Base-by-base conservation (phyloP, 2,329 filamentous ascomycete genomes). In the Aspergillus sp. region DNA sequence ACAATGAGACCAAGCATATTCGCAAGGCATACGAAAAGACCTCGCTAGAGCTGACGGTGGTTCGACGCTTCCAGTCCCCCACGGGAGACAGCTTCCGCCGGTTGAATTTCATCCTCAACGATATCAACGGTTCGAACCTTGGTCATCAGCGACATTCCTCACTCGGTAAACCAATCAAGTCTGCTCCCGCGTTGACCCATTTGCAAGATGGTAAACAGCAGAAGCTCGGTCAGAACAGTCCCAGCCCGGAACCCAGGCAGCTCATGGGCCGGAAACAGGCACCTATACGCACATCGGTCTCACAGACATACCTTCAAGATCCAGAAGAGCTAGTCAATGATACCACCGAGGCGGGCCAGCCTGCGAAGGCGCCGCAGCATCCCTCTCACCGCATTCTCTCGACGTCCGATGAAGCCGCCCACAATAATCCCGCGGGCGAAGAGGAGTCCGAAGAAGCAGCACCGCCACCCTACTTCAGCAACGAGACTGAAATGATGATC, bases 21-120 rank as follows among this genome's bases (percentile, higher is more conserved):
- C 74, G 75, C 58, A 78, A 77, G 55, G 72, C 74, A n/a, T 81
- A 80, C 61, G 78, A 80, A 59, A 79, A 74, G 57, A 74, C 71
- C 5, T 68, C 76, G 6, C 66, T 75, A 46, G 78, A 81, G 60
- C 69, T 80, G 45, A 76, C 70, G 36, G 79, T 81, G 6, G 77
- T 80, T 9, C 75, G 76, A 52, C 73, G 77, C 20, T 81, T 81
- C 62, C 76, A 77, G 57, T 77, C 74, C 24, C 79, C 79, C 5
- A 75, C 77, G 2, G 70, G 72, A 9, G 76, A 80, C 61, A 80
- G 78, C 60, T 75, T 81, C 63, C 68, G 62, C 31, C 73, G 79
- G 32, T 64, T 80, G 32, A 66, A 70, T n/a, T 59, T 61, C 14
- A 58, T 76, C 11, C 54, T 68, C 26, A 67, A 68, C 54, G 65